A percentile compares a stretch with the other conserved stretches of the same genome.
Evolutionary conservation across 2,329 filamentous ascomycete species (phyloP).

Genomic region (Trichophyton benhamiae): DNA sequence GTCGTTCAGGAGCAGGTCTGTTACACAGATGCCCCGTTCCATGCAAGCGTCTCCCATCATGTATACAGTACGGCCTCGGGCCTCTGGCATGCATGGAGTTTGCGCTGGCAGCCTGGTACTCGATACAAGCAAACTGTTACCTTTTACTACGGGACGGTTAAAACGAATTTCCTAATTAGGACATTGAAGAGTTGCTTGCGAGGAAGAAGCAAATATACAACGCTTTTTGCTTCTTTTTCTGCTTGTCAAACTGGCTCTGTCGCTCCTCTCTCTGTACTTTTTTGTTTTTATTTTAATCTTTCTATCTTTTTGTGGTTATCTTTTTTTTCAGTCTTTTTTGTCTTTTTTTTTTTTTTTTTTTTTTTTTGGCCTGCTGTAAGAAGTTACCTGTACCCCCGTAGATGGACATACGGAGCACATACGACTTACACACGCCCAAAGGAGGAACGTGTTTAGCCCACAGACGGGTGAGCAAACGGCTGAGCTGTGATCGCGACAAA

Average conservation of each 20-base stretch:
- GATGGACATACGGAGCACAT: background rate
- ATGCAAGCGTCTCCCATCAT: background rate
- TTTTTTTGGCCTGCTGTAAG: background rate
- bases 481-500: background rate
- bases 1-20: background rate
- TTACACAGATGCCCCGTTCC: background rate
- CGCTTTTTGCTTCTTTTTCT: background rate
- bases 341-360: background rate
- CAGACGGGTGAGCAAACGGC: background rate
- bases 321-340: background rate
- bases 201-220: conserved; percentile 2
- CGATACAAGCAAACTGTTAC: background rate
- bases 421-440: background rate
- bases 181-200: background rate
- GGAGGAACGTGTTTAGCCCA: background rate
- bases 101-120: background rate
- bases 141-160: background rate
- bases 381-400: background rate
- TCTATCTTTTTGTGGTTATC: background rate
- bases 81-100: background rate
- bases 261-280: background rate
- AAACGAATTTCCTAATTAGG: conserved; percentile 3
- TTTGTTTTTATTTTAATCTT: background rate
- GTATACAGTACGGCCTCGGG: conserved; percentile 2
- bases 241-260: background rate